Conservation (phyloP, 768 basidiomycete species). For the Kwoniella bestiolae region DNA sequence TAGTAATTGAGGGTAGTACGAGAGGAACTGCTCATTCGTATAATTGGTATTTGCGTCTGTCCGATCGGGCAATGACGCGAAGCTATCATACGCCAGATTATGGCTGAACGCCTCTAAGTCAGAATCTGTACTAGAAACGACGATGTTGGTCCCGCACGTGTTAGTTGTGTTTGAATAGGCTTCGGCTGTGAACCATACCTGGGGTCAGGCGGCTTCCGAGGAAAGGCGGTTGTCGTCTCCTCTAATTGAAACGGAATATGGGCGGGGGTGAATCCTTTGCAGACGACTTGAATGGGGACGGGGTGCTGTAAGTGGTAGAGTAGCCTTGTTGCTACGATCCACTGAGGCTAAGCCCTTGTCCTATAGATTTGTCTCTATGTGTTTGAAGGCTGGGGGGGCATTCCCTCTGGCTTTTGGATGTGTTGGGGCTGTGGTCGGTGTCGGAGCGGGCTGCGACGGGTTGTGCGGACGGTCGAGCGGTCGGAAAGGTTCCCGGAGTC, state of each 20-base stretch:
- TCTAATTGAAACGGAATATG: constrained; percentile 68
- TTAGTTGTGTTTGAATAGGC: constrained; percentile 70
- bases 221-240: constrained; percentile 62
- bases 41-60: constrained; percentile 77
- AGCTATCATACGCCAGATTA: constrained; percentile 83
- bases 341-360: constrained; percentile 76
- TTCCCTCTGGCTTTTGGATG: constrained; percentile 1
- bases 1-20: constrained; percentile 80
- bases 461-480: neutral
- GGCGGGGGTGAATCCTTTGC: constrained; percentile 71
- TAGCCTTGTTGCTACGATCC: constrained; percentile 79
- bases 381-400: constrained; percentile 16
- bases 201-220: constrained; percentile 60
- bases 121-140: constrained; percentile 78
- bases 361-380: constrained; percentile 65
- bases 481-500: neutral
- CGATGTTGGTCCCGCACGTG: constrained; percentile 71
- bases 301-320: constrained; percentile 77
- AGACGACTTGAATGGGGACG: constrained; percentile 72
- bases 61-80: constrained; percentile 66
- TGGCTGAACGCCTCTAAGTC: constrained; percentile 83
- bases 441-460: neutral
- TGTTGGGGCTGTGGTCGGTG: constrained; percentile 5
- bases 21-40: constrained; percentile 82
- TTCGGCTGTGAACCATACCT: constrained; percentile 72